Conservation (phyloP, 2,329 filamentous ascomycete genomes). For the Raffaelea deltoideospora region DNA sequence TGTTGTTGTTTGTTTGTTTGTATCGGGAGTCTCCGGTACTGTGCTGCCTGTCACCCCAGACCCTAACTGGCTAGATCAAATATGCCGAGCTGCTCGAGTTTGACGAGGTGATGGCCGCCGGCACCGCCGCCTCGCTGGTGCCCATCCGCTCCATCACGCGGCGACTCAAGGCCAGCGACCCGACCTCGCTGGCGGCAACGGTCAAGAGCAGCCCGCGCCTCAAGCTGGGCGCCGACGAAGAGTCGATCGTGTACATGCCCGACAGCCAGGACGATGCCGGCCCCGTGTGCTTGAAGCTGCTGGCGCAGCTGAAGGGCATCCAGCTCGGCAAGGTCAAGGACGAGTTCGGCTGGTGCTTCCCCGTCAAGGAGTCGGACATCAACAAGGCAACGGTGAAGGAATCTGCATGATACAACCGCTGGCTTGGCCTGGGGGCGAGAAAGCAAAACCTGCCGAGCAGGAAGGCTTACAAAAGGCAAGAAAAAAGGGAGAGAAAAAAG, state of each 20-base stretch:
- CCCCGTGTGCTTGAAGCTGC: slow-evolving; percentile 54
- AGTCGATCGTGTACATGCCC: slow-evolving; percentile 41
- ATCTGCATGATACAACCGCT: no score
- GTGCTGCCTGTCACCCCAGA: no score
- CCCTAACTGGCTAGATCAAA: slow-evolving; percentile 41
- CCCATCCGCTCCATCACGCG: slow-evolving; percentile 85
- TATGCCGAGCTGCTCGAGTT: slow-evolving; percentile 40
- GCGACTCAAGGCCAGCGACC: slow-evolving; percentile 23
- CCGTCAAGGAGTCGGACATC: slow-evolving; percentile 29
- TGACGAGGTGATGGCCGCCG: slow-evolving; percentile 76
- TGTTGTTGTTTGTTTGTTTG: no score
- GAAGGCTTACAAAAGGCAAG: background rate
- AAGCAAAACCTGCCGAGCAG: background rate
- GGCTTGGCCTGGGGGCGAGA: background rate
- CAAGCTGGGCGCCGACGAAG: slow-evolving; percentile 21
- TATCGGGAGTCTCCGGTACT: no score
- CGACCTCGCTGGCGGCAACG: slow-evolving; percentile 22
- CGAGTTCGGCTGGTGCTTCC: slow-evolving; percentile 54
- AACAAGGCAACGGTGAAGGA: slow-evolving; percentile 15
- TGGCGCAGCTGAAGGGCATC: slow-evolving; percentile 67
- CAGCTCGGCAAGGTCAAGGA: slow-evolving; percentile 72
- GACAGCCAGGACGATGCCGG: slow-evolving; percentile 53
- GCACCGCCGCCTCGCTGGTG: slow-evolving; percentile 80
- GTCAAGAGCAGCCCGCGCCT: slow-evolving; percentile 18
- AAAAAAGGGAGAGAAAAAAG: background rate